Conservation (phyloP, 2,329 filamentous ascomycete species). For the Orbilia javanica region DNA sequence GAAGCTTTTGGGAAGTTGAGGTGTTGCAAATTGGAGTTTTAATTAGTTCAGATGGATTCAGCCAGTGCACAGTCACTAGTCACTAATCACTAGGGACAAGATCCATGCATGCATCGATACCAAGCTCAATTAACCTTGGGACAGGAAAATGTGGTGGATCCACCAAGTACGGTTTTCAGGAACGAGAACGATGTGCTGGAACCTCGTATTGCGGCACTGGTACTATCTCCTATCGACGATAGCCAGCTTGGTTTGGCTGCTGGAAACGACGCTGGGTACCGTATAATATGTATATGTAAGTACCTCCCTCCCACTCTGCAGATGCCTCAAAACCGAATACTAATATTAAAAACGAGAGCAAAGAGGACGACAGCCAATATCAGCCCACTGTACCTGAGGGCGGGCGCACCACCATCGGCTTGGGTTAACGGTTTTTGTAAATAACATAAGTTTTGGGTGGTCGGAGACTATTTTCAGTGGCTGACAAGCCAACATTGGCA, state of each 20-base stretch:
- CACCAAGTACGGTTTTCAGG: conserved; percentile 34
- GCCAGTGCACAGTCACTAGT: conserved; percentile 33
- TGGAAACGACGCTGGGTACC: too few species aligned
- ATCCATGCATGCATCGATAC: conserved; percentile 52
- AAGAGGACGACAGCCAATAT: neutral
- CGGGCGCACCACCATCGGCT: conserved; percentile 17
- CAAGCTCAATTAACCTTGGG: conserved; percentile 56
- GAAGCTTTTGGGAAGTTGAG: conserved; percentile 53
- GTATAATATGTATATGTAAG: neutral
- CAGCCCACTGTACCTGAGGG: neutral
- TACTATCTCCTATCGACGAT: conserved; percentile 20
- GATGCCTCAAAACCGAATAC: neutral
- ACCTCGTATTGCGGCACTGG: conserved; percentile 33
- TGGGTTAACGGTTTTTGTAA: conserved; percentile 15
- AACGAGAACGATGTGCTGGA: conserved; percentile 41
- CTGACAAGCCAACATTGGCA: conserved; percentile 16
- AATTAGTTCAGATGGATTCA: conserved; percentile 54
- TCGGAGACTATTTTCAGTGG: conserved; percentile 24
- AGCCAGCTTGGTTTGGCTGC: neutral
- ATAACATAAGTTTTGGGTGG: conserved; percentile 16
- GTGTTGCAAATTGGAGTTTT: conserved; percentile 55
- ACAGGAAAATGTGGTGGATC: conserved; percentile 45
- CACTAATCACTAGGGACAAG: conserved; percentile 3
- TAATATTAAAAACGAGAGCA: too few species aligned
- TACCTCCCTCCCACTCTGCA: neutral